Conservation (phyloP, 768 basidiomycete species). For the Phlegmacium glaucopus region DNA sequence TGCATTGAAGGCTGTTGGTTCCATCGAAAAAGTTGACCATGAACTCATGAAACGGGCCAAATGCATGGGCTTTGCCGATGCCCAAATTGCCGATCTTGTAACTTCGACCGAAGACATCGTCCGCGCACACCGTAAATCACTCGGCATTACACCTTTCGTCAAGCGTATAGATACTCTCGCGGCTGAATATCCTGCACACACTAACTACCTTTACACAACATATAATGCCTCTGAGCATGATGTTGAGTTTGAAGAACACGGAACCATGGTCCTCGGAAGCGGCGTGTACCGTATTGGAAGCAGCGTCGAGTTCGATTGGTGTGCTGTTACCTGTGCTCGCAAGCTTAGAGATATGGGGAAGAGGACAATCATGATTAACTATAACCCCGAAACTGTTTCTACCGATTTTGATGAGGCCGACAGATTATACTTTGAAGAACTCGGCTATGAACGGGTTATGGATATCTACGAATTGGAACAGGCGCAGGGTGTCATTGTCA, state of each 20-base stretch:
- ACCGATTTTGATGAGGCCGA: constrained; percentile 99
- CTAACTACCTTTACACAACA: constrained; percentile 99
- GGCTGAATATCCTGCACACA: constrained; percentile 97
- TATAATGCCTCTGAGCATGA: constrained; percentile 98
- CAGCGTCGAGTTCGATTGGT: constrained; percentile 99
- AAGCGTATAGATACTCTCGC: constrained; percentile 99
- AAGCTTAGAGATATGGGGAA: constrained; percentile 90
- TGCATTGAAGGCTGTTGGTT: constrained; percentile 64
- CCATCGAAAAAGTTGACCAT: constrained; percentile 64
- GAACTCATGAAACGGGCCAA: constrained; percentile 87
- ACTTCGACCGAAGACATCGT: constrained; percentile 71
- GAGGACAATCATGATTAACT: constrained; percentile 98
- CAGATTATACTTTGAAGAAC: constrained; percentile 96
- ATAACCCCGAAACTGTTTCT: constrained; percentile 99
- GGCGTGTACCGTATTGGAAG: constrained; percentile 98
- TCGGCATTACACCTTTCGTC: constrained; percentile 92
- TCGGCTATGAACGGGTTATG: constrained; percentile 98
- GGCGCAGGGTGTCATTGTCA: constrained; percentile 92
- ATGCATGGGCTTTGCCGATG: constrained; percentile 92
- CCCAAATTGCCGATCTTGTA: constrained; percentile 84
- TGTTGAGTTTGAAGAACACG: constrained; percentile 92
- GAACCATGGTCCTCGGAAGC: constrained; percentile 98
- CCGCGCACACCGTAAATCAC: constrained; percentile 81
- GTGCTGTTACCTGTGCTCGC: constrained; percentile 97
- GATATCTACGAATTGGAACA: constrained; percentile 98